Conservation (phyloP, 202 grass and related monocot genomes). For the Musa balbisiana region DNA sequence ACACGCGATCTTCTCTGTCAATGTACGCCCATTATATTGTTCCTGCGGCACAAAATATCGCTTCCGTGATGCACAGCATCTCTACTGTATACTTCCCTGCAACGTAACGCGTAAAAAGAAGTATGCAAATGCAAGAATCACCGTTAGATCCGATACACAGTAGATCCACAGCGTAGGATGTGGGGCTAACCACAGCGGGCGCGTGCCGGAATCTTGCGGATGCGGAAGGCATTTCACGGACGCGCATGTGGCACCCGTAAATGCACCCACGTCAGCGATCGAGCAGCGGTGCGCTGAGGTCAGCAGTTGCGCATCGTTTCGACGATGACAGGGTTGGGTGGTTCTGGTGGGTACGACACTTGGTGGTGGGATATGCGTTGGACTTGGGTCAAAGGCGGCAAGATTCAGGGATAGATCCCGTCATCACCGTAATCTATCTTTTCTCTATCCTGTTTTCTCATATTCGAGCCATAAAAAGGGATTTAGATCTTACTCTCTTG, state of each 20-base stretch:
- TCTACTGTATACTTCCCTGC: not conserved
- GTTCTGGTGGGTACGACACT: not conserved
- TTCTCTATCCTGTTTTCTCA: too few relatives aligned
- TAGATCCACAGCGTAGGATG: not conserved
- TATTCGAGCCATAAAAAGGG: too few relatives aligned
- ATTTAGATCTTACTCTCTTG: too few relatives aligned
- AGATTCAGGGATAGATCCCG: not conserved
- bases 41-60: not conserved
- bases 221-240: not conserved
- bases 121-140: rapidly evolving
- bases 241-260: too few relatives aligned
- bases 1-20: too few relatives aligned
- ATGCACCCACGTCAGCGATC: not conserved
- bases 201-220: not conserved
- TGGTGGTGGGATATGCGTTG: not conserved
- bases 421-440: too few relatives aligned
- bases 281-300: not conserved
- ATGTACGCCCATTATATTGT: not conserved
- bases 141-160: not conserved
- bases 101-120: not conserved
- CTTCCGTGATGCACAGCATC: not conserved
- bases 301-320: not conserved
- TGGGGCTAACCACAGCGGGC: not conserved
- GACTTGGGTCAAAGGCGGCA: not conserved
- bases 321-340: not conserved